Evolutionary conservation across 331 rosid species (phyloP).

Genomic region (Acacia pycnantha): DNA sequence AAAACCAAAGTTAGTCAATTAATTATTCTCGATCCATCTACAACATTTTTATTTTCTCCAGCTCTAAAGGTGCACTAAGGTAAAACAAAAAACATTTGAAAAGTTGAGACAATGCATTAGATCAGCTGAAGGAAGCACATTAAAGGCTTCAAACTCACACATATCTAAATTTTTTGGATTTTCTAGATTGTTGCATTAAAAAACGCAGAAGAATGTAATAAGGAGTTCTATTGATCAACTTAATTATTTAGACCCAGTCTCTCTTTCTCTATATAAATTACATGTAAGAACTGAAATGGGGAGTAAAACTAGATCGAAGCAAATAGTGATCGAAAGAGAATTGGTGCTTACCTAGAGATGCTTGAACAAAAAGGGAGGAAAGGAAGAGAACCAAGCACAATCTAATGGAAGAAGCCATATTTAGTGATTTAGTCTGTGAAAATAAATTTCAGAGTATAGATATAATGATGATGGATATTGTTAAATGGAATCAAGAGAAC

Average conservation of each 20-base stretch:
- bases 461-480: not conserved
- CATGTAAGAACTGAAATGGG: not conserved
- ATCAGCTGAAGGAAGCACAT: no score
- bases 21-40: not conserved
- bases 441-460: not conserved
- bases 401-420: conserved; percentile 50
- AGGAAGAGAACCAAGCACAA: conserved; percentile 44
- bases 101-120: no score
- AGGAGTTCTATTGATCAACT: no score
- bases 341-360: conserved; percentile 46
- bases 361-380: conserved; percentile 51
- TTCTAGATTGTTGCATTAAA: no score
- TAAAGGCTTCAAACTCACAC: no score
- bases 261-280: no score
- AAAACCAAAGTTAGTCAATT: not conserved
- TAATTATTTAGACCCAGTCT: no score
- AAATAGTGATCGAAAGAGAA: not conserved
- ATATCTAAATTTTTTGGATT: no score
- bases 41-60: not conserved
- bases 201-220: not conserved
- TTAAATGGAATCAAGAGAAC: not conserved
- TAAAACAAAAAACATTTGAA: no score
- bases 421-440: not conserved
- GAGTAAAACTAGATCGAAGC: not conserved
- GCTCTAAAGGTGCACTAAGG: no score